A percentile compares a stretch with the other conserved stretches of the same genome.
Evolutionary conservation across 331 rosid species (phyloP).

Genomic region (Malus hybrid): DNA sequence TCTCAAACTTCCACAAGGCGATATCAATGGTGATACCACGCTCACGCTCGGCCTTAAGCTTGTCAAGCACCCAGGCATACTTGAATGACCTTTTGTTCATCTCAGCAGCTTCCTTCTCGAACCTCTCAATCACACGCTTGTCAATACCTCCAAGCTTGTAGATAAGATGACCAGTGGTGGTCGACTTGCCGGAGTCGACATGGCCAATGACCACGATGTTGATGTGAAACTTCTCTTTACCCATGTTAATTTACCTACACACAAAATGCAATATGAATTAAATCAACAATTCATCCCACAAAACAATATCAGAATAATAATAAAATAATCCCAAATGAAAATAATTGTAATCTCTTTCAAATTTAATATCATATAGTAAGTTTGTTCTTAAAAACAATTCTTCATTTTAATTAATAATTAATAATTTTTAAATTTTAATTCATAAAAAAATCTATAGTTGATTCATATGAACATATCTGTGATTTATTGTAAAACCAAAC

Average conservation of each 20-base stretch:
- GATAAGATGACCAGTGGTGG: slow-evolving; percentile 32
- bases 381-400: too few species aligned
- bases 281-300: too few species aligned
- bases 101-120: slow-evolving; percentile 42
- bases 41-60: slow-evolving; percentile 32
- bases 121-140: slow-evolving; percentile 36
- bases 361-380: too few species aligned
- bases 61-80: slow-evolving; percentile 36
- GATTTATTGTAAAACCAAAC: too few species aligned
- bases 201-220: slow-evolving; percentile 41
- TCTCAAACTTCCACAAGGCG: slow-evolving; percentile 46
- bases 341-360: background rate
- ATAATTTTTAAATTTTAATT: too few species aligned
- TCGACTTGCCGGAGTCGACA: slow-evolving; percentile 31
- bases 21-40: slow-evolving; percentile 46
- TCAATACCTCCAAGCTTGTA: slow-evolving; percentile 35
- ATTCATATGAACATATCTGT: too few species aligned
- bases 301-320: background rate
- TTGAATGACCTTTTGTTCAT: slow-evolving; percentile 50
- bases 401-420: too few species aligned
- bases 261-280: background rate
- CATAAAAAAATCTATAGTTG: too few species aligned
- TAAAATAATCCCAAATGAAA: background rate
- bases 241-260: slow-evolving; percentile 6
- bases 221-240: slow-evolving; percentile 26